Base-by-base conservation (phyloP, 1,284 basidiomycete species). In the Melampsora larici-populina region DNA sequence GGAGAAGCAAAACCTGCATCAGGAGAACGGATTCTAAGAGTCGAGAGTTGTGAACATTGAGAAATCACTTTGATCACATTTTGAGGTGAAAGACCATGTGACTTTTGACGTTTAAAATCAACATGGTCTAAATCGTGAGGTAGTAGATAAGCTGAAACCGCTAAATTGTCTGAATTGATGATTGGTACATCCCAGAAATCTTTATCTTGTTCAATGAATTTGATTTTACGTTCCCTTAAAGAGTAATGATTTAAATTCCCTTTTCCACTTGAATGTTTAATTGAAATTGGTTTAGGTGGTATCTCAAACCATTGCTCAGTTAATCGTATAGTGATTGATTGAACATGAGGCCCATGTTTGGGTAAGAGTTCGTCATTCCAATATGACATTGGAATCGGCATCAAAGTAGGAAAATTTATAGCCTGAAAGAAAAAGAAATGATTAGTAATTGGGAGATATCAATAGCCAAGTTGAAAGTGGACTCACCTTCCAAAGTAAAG, bases 401-500 rank as follows among this genome's bases (percentile, higher is more conserved):
- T 24, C 7, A n/a, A 29, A 7, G 7, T 24, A 24, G 55, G 55
- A 58, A 58, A 29, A 24, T 58, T 2, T 4, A 58, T 6, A 29
- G 21, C n/a, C 55, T 58, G n/a, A 24, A 58, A 7, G 26, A 58
- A 58, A 8, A 2, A 58, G n/a, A 24, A 58, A 58, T 1, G 11
- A 29, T 58, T 17, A n/a, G n/a, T 24, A 58, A 21, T 55, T 8
- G 26, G 5, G 26, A 6, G 51, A 55, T 55, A 24, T 58, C 26
- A 58, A 17, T 5, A 29, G 26, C 11, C 7, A n/a, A 58, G 55
- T 29, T 58, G 26, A 58, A 58, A 8, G 5, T 29, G 26, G 1
- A 24, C 18, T 24, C 13, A 58, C 55, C 55, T 58, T 58, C 55
- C 55, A 58, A 58, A 58, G 55, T 58, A 58, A 58, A 58, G 21